phyloP scores from a whole-genome alignment of 169 alveolate species.

The Plasmodium berghei region DNA sequence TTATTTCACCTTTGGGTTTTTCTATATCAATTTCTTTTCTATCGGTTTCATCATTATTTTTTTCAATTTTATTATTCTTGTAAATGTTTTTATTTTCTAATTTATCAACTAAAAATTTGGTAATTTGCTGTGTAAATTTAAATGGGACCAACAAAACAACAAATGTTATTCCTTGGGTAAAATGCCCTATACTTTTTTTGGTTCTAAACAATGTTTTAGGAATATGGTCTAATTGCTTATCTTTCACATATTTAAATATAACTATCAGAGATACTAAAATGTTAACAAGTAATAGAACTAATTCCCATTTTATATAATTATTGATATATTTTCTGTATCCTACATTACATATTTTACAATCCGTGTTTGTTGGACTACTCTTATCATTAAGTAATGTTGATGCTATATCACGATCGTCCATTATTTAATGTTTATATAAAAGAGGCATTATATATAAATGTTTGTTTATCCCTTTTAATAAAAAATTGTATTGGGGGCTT shows the following conservation, averaged over 20 bases:
- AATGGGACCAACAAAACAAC: constrained; percentile 49
- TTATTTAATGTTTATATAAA: background rate
- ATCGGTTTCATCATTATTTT: constrained; percentile 6
- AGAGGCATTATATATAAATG: too few species aligned
- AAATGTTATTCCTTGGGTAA: constrained; percentile 36
- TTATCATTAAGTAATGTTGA: constrained; percentile 15
- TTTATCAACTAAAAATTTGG: constrained; percentile 6
- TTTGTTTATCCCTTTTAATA: too few species aligned
- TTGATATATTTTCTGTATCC: constrained; percentile 14
- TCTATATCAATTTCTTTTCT: too few species aligned
- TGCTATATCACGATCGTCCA: constrained; percentile 35
- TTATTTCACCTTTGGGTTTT: too few species aligned
- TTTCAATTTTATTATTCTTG: background rate
- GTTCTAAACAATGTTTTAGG: constrained; percentile 27
- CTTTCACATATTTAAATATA: constrained; percentile 26
- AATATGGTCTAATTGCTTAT: background rate
- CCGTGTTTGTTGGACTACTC: background rate
- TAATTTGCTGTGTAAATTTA: constrained; percentile 21
- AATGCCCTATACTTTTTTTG: constrained; percentile 34
- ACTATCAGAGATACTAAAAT: constrained; percentile 24
- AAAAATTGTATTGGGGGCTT: too few species aligned
- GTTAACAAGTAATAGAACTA: constrained; percentile 21
- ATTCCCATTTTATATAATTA: constrained; percentile 41
- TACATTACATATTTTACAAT: constrained; percentile 17
- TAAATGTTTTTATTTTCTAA: background rate